These are phyloP conservation scores for Puccinia novopanici DNA, from an alignment of 1,284 basidiomycete genomes.

Conservation along the genomic window DNA sequence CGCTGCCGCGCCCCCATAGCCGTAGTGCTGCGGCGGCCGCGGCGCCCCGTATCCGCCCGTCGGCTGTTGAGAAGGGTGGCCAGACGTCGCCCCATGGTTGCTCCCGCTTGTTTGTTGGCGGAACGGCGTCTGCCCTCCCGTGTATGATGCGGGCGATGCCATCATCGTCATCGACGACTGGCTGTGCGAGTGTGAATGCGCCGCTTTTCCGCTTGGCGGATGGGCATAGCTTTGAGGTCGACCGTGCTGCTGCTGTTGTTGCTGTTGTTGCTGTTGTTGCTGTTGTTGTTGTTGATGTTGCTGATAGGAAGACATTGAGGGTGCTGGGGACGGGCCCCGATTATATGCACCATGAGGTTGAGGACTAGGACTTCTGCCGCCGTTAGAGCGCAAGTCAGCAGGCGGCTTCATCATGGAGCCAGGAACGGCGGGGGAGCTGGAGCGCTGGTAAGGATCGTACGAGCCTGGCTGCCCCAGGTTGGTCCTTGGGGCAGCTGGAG, in stretches of 20 bases:
- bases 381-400: slow-evolving; percentile 23
- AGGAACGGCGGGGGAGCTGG: slow-evolving; percentile 8
- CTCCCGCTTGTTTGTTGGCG: neutral
- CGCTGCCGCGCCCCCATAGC: slow-evolving; percentile 49
- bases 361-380: slow-evolving; percentile 29
- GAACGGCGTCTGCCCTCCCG: slow-evolving; percentile 33
- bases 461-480: slow-evolving; percentile 7
- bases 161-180: slow-evolving; percentile 32
- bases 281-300: slow-evolving; percentile 3
- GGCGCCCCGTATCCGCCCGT: slow-evolving; percentile 55
- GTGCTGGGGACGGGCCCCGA: slow-evolving; percentile 38
- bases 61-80: neutral
- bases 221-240: slow-evolving; percentile 21
- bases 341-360: slow-evolving; percentile 22
- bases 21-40: slow-evolving; percentile 23
- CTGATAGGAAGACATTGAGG: slow-evolving; percentile 26
- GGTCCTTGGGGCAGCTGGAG: neutral
- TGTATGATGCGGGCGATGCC: slow-evolving; percentile 43
- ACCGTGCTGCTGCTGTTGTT: neutral
- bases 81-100: neutral
- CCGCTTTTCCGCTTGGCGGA: neutral
- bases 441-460: slow-evolving; percentile 26
- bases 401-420: slow-evolving; percentile 26
- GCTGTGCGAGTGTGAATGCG: slow-evolving; percentile 38
- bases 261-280: slow-evolving; percentile 8